Evolutionary conservation across 441 rosid genomes (phyloP).

Genomic region (Kokia cookei): DNA sequence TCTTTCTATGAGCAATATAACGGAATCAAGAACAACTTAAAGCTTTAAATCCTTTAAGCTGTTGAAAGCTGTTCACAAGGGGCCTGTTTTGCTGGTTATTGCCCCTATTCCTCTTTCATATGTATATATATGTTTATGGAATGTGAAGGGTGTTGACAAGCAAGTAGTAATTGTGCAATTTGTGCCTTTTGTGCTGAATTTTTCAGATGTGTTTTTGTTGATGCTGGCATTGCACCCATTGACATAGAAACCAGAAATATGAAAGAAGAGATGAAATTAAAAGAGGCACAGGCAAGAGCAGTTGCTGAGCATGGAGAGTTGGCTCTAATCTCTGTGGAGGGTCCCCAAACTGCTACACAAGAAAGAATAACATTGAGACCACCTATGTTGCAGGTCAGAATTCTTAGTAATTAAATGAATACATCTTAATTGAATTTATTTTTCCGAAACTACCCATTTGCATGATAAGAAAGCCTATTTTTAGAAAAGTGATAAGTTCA

Average conservation of each 20-base stretch:
- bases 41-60: neutral
- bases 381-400: constrained; percentile 88
- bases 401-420: neutral
- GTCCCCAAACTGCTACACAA: constrained; percentile 52
- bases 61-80: neutral
- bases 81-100: neutral
- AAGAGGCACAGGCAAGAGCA: constrained; percentile 83
- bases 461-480: neutral
- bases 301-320: constrained; percentile 93
- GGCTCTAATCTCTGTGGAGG: constrained; percentile 84
- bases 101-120: neutral
- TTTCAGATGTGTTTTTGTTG: constrained; percentile 93
- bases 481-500: neutral
- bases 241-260: constrained; percentile 82
- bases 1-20: neutral
- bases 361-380: constrained; percentile 78
- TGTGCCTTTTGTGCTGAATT: constrained; percentile 12
- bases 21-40: neutral
- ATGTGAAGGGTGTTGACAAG: neutral
- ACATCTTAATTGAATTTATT: neutral
- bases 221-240: constrained; percentile 87
- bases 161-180: neutral
- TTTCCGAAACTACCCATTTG: neutral
- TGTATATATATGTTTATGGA: neutral
- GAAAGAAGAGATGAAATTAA: constrained; percentile 90